Conservation (phyloP, 495 filamentous ascomycete genomes). For the Darksidea phi region DNA sequence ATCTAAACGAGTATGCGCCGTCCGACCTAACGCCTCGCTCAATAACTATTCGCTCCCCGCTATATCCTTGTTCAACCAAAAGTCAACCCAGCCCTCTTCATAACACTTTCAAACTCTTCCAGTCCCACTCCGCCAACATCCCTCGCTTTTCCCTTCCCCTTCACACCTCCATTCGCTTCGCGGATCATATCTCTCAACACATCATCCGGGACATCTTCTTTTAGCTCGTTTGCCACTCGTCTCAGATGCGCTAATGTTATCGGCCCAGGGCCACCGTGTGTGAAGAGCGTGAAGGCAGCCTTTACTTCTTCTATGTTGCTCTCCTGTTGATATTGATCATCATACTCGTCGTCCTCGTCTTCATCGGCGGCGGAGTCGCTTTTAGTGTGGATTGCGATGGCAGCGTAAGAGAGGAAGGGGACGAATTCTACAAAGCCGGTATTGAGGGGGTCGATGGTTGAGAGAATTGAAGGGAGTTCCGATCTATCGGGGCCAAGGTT, state of each 20-base stretch:
- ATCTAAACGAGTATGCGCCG: too few species aligned
- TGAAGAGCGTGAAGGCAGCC: conserved; percentile 78
- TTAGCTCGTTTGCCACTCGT: conserved; percentile 75
- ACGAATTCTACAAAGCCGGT: conserved; percentile 73
- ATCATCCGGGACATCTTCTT: conserved; percentile 77
- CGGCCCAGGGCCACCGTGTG: conserved; percentile 50
- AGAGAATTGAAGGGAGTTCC: conserved; percentile 62
- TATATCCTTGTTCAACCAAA: conserved; percentile 52
- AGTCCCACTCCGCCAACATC: conserved; percentile 68
- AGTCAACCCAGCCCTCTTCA: conserved; percentile 73
- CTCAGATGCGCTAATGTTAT: conserved; percentile 76
- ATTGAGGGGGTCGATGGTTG: conserved; percentile 75
- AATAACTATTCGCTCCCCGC: not conserved
- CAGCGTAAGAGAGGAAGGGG: conserved; percentile 79
- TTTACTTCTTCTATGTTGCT: conserved; percentile 61
- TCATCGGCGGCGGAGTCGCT: conserved; percentile 50
- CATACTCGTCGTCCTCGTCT: conserved; percentile 43
- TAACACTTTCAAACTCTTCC: conserved; percentile 81
- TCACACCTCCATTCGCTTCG: conserved; percentile 80
- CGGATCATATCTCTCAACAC: conserved; percentile 87
- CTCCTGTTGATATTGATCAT: conserved; percentile 36
- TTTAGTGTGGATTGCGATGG: conserved; percentile 66
- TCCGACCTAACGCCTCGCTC: not conserved
- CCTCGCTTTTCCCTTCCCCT: conserved; percentile 61
- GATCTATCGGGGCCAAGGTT: conserved; percentile 65